Evolutionary conservation across 176 grass and related monocot genomes (phyloP).

Genomic region (Cenchrus fungigraminus): DNA sequence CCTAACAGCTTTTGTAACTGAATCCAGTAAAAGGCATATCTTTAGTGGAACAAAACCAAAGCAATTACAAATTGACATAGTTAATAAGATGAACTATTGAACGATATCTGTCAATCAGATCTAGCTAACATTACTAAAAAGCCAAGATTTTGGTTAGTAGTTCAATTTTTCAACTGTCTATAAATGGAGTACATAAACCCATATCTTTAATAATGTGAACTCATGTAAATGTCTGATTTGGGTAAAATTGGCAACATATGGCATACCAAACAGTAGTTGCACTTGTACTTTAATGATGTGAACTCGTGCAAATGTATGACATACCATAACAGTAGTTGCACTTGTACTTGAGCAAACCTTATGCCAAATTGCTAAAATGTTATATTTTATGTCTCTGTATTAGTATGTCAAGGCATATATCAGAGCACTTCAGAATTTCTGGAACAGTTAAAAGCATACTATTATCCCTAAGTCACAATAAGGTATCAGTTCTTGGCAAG

Average conservation of each 20-base stretch:
- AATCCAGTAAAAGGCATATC: neutral
- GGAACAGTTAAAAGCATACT: neutral
- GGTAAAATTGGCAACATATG: neutral
- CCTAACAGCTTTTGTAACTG: neutral
- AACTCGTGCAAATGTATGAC: neutral
- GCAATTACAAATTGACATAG: slow-evolving; percentile 17
- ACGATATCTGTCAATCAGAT: neutral
- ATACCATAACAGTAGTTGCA: neutral
- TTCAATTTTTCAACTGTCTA: neutral
- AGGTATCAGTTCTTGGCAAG: neutral
- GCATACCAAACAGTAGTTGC: neutral
- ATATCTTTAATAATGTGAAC: too few relatives aligned
- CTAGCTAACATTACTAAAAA: neutral
- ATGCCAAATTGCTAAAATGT: slow-evolving; percentile 10
- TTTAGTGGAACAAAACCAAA: slow-evolving; percentile 22
- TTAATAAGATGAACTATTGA: neutral
- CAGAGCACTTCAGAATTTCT: neutral
- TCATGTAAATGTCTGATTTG: neutral
- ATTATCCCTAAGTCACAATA: slow-evolving; percentile 22
- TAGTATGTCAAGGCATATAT: neutral
- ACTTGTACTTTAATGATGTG: neutral
- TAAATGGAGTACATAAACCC: neutral
- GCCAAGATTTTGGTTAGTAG: neutral
- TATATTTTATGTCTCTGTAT: neutral
- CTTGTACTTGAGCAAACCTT: neutral